Percentiles rank a stretch among this genome's conserved stretches.
Conservation (phyloP, 148 eudicot genomes). For the Fallopia convolvulus region DNA sequence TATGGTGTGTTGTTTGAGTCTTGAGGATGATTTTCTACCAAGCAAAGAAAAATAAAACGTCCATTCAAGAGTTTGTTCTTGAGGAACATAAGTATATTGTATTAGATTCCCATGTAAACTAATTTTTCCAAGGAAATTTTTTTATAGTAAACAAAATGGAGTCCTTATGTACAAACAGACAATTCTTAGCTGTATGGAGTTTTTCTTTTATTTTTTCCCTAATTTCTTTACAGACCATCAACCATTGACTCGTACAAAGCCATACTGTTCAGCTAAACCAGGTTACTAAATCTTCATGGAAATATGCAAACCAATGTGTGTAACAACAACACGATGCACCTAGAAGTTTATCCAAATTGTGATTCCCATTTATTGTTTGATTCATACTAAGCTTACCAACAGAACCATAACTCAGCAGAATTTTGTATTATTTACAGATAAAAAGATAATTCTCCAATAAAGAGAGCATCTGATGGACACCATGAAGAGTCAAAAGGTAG, state of each 20-base stretch:
- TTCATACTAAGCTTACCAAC: not conserved
- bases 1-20: too few relatives aligned
- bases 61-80: not conserved
- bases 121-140: too few relatives aligned
- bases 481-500: not conserved
- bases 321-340: slow-evolving; percentile 89
- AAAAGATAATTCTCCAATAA: not conserved
- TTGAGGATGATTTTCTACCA: not conserved
- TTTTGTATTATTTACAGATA: not conserved
- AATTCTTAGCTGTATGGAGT: too few relatives aligned
- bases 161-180: too few relatives aligned
- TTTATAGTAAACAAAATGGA: too few relatives aligned
- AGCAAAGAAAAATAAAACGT: not conserved
- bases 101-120: not conserved
- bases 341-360: slow-evolving; percentile 14
- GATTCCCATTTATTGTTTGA: not conserved
- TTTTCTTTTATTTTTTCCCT: too few relatives aligned
- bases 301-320: slow-evolving; percentile 63
- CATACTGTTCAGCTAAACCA: too few relatives aligned
- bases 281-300: slow-evolving; percentile 97
- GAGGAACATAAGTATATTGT: not conserved
- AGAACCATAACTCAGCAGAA: not conserved
- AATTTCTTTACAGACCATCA: too few relatives aligned
- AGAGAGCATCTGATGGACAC: not conserved
- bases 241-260: too few relatives aligned